Percentiles rank a stretch among this genome's conserved stretches.
Evolutionary conservation across 1,284 basidiomycete genomes (phyloP).

Genomic region (Pseudozyma sp.): DNA sequence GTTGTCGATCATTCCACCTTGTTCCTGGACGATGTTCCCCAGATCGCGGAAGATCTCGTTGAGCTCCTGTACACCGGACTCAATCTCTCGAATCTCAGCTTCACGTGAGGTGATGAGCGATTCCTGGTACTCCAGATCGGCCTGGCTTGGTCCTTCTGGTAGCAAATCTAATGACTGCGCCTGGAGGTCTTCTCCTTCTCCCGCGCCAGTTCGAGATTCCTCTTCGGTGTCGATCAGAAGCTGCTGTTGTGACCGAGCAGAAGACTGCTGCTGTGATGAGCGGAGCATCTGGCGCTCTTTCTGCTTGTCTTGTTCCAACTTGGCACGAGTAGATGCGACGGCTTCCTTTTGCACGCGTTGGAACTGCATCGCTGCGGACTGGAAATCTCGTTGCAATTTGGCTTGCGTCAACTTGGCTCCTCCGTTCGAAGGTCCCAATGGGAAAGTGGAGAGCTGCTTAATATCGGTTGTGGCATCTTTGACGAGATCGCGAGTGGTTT

Average conservation of each 20-base stretch:
- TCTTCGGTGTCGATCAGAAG: conserved; percentile 42
- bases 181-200: conserved; percentile 12
- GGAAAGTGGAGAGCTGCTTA: conserved; percentile 74
- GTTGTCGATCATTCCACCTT: conserved; percentile 95
- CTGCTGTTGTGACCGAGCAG: conserved; percentile 42
- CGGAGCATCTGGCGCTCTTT: conserved; percentile 78
- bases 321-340: conserved; percentile 83
- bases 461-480: conserved; percentile 92
- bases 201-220: neutral
- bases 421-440: conserved; percentile 22
- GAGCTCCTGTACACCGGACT: conserved; percentile 94
- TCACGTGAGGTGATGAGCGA: conserved; percentile 95
- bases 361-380: conserved; percentile 87
- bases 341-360: conserved; percentile 90
- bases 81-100: conserved; percentile 93
- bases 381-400: conserved; percentile 93
- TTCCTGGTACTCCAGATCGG: conserved; percentile 95
- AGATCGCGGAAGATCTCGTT: conserved; percentile 97
- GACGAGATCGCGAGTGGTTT: conserved; percentile 91
- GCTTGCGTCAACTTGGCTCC: conserved; percentile 73
- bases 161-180: conserved; percentile 21
- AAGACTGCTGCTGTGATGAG: conserved; percentile 34
- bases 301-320: conserved; percentile 82
- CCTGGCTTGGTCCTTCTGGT: conserved; percentile 73
- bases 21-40: conserved; percentile 92